Conservation (phyloP, 768 basidiomycete genomes). For the Lactarius quietus region DNA sequence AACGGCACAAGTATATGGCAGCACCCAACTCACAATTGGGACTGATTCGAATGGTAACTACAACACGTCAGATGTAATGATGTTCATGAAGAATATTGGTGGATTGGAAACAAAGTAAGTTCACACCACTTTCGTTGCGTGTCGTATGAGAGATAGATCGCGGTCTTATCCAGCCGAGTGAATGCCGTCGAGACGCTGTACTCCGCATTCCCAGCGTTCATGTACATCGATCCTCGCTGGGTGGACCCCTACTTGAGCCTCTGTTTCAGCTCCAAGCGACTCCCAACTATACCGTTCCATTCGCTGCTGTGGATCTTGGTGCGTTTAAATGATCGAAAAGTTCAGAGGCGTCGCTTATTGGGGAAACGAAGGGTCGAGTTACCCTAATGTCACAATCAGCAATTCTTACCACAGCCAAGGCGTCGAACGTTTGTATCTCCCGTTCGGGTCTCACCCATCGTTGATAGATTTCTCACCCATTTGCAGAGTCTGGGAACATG, state of each 20-base stretch:
- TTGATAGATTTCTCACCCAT: background rate
- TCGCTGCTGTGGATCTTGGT: conserved; percentile 27
- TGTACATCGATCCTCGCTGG: conserved; percentile 55
- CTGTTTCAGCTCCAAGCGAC: conserved; percentile 26
- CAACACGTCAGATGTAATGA: conserved; percentile 49
- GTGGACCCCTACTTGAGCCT: conserved; percentile 30
- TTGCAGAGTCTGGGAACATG: background rate
- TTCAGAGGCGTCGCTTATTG: background rate
- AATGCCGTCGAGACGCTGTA: conserved; percentile 58
- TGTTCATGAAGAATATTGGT: conserved; percentile 43
- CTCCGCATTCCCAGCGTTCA: conserved; percentile 46
- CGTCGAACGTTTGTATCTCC: conserved; percentile 14
- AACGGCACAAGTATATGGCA: conserved; percentile 50
- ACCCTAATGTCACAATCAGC: conserved; percentile 10
- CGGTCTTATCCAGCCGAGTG: conserved; percentile 24
- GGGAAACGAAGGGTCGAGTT: background rate
- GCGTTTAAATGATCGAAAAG: background rate
- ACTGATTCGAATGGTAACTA: conserved; percentile 44
- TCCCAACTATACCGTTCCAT: conserved; percentile 20
- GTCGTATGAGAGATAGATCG: background rate
- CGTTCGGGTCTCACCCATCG: background rate
- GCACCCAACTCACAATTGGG: conserved; percentile 53
- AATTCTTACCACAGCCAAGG: conserved; percentile 6
- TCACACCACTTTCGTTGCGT: background rate
- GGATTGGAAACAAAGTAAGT: conserved; percentile 36